Evolutionary conservation across 495 filamentous ascomycete genomes (phyloP).

Genomic region (Chaetomium tenue): DNA sequence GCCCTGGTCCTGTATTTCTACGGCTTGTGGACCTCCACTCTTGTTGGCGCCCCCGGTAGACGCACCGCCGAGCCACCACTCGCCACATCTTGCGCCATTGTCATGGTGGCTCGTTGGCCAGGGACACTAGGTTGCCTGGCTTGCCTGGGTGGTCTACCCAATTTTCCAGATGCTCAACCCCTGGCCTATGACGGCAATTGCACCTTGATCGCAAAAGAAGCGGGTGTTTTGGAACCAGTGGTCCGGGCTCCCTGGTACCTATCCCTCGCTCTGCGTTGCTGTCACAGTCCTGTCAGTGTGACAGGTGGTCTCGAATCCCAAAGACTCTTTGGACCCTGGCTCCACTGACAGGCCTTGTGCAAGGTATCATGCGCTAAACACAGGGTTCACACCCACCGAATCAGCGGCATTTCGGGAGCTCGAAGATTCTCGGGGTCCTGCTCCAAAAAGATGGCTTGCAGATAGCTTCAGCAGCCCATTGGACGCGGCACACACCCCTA

Average conservation of each 20-base stretch:
- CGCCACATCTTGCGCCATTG: background rate
- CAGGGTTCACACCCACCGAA: slow-evolving; percentile 36
- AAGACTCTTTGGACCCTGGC: slow-evolving; percentile 13
- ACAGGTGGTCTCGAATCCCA: slow-evolving; percentile 15
- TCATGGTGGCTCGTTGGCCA: background rate
- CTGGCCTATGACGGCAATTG: slow-evolving; percentile 1
- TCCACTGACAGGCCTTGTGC: slow-evolving; percentile 4
- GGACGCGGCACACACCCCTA: slow-evolving; percentile 2
- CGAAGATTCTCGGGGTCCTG: slow-evolving; percentile 34
- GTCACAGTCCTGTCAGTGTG: slow-evolving; percentile 6
- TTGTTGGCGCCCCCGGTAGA: background rate
- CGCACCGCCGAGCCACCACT: background rate
- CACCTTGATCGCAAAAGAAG: background rate
- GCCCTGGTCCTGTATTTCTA: background rate
- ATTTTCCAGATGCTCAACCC: background rate
- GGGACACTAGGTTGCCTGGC: no score
- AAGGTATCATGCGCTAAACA: slow-evolving; percentile 18
- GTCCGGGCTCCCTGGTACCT: background rate
- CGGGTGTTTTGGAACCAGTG: background rate
- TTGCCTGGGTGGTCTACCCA: background rate
- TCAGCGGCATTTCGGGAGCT: slow-evolving; percentile 25
- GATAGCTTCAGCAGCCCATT: slow-evolving; percentile 25
- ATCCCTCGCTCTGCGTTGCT: background rate
- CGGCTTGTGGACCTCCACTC: slow-evolving; percentile 2
- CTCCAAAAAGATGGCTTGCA: slow-evolving; percentile 37